Conservation (phyloP, 2,329 filamentous ascomycete species). For the Akanthomyces muscarius region DNA sequence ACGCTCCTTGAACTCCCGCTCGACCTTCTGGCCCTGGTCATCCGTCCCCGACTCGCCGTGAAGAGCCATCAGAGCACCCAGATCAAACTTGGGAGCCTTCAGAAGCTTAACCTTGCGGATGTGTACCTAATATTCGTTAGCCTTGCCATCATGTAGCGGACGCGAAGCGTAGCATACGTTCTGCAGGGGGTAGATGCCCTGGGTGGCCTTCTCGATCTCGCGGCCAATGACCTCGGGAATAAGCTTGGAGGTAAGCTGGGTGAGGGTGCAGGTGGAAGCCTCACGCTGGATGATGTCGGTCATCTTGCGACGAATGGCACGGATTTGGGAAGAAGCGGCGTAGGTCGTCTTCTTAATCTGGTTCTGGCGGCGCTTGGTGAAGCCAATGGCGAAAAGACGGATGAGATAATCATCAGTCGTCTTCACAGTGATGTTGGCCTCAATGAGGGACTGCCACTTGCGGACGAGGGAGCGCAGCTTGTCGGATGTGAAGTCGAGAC, state of each 20-base stretch:
- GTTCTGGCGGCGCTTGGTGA: conserved; percentile 98
- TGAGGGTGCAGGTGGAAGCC: conserved; percentile 88
- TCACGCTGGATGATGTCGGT: conserved; percentile 97
- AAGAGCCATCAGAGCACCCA: conserved; percentile 90
- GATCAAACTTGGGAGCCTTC: conserved; percentile 98
- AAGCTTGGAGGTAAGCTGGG: conserved; percentile 96
- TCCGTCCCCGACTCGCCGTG: conserved; percentile 97
- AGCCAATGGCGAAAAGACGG: conserved; percentile 97
- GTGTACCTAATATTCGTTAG: conserved; percentile 67
- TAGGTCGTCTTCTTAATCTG: conserved; percentile 99
- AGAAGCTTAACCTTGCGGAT: conserved; percentile 99
- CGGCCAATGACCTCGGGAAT: conserved; percentile 99
- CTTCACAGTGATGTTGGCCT: conserved; percentile 99
- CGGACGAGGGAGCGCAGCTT: conserved; percentile 98
- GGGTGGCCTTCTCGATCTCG: conserved; percentile 99
- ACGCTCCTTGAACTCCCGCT: conserved; percentile 98
- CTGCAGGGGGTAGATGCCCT: conserved; percentile 99
- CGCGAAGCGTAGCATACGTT: conserved; percentile 63
- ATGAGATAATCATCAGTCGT: conserved; percentile 99
- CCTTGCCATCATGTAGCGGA: background rate
- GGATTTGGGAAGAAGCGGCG: conserved; percentile 93
- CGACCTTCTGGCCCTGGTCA: conserved; percentile 96
- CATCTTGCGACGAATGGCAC: conserved; percentile 99
- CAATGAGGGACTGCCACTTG: conserved; percentile 99
- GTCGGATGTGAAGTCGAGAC: conserved; percentile 99